Percentiles rank a stretch among this genome's conserved stretches.
These are phyloP conservation scores for Stylonectria norvegica DNA, from an alignment of 2,329 filamentous ascomycete genomes.

Conservation along the genomic window DNA sequence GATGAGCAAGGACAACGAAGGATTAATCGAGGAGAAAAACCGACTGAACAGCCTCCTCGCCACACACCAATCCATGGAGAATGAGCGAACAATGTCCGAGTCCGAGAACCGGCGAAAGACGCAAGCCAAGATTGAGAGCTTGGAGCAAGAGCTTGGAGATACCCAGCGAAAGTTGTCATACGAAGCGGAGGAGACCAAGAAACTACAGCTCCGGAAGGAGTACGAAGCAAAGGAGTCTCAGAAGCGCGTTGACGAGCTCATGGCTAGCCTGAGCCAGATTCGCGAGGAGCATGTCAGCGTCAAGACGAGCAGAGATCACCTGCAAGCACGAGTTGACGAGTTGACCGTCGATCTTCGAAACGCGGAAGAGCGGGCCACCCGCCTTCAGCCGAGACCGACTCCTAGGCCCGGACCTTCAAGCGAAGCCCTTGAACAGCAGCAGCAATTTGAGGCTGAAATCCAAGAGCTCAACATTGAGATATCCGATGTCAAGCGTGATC, in stretches of 20 bases:
- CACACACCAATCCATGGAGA: constrained; percentile 83
- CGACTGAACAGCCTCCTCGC: constrained; percentile 79
- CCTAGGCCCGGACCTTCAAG: constrained; percentile 49
- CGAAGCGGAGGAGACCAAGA: constrained; percentile 81
- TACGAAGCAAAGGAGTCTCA: constrained; percentile 86
- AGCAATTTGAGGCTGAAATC: constrained; percentile 56
- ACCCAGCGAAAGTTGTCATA: constrained; percentile 80
- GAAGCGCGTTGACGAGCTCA: constrained; percentile 88
- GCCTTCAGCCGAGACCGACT: constrained; percentile 76
- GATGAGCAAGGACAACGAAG: constrained; percentile 83
- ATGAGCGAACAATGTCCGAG: constrained; percentile 84
- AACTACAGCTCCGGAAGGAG: constrained; percentile 77
- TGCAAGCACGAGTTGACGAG: constrained; percentile 86
- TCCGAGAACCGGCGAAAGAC: constrained; percentile 77
- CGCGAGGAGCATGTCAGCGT: constrained; percentile 83
- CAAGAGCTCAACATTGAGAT: constrained; percentile 83
- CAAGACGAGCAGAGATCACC: constrained; percentile 84
- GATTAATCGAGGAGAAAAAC: constrained; percentile 76
- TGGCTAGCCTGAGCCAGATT: constrained; percentile 71
- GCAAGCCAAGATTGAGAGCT: constrained; percentile 70
- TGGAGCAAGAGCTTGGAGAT: constrained; percentile 74
- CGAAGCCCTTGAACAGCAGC: constrained; percentile 45
- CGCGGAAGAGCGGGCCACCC: constrained; percentile 80
- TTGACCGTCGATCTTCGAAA: constrained; percentile 82
- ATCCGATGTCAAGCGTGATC: constrained; percentile 79